These are phyloP conservation scores for Stropharia rugosoannulata DNA, from an alignment of 768 basidiomycete species.

Conservation along the genomic window DNA sequence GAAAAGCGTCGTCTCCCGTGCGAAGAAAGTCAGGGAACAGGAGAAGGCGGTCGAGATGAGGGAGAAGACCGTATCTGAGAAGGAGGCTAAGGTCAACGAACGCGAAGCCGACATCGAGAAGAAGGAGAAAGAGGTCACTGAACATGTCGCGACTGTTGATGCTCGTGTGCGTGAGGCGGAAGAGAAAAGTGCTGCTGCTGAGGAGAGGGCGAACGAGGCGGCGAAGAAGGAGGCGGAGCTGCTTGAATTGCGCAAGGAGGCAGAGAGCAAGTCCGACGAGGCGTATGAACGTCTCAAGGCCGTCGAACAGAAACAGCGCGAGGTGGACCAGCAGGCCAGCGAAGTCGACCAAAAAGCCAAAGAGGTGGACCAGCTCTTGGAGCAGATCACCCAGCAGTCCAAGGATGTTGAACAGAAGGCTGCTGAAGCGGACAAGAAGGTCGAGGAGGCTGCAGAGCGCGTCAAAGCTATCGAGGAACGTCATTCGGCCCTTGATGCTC, in stretches of 20 bases:
- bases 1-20: background rate
- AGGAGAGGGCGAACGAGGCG: background rate
- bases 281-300: no score
- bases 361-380: background rate
- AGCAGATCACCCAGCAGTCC: background rate
- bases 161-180: background rate
- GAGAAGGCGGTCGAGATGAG: conserved; percentile 1
- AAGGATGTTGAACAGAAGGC: background rate
- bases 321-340: background rate
- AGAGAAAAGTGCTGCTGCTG: background rate
- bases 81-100: background rate
- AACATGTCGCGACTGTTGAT: conserved; percentile 2
- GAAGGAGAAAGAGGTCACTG: conserved; percentile 5
- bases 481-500: background rate
- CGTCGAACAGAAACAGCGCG: no score
- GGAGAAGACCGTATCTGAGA: conserved; percentile 1
- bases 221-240: background rate
- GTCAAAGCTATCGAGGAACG: background rate
- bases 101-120: conserved; percentile 5
- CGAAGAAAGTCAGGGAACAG: background rate
- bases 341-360: background rate
- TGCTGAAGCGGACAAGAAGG: no score
- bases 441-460: background rate
- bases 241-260: no score
- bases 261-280: no score